Evolutionary conservation across 2,329 filamentous ascomycete species (phyloP).

Genomic region (Capronia epimyces): DNA sequence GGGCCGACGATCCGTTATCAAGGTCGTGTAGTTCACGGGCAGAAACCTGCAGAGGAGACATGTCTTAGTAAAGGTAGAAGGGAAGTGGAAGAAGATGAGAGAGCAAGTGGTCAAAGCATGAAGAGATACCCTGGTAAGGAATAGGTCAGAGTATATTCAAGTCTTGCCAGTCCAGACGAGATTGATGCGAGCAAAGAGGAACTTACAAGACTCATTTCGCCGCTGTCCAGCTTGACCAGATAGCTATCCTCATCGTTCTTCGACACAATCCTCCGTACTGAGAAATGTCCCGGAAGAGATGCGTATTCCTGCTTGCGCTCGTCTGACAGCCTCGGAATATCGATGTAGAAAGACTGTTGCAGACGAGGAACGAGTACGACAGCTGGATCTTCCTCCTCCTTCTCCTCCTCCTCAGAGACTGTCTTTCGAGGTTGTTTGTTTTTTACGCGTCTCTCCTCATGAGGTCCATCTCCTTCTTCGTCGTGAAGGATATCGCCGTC

Average conservation of each 20-base stretch:
- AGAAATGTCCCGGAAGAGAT: constrained; percentile 38
- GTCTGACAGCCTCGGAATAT: constrained; percentile 33
- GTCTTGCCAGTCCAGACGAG: too few relatives aligned
- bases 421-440: neutral
- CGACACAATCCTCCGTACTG: constrained; percentile 32
- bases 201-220: constrained; percentile 36
- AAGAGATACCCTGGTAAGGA: neutral
- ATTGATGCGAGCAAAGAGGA: neutral
- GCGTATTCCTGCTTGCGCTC: constrained; percentile 35
- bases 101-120: neutral
- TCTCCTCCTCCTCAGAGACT: neutral
- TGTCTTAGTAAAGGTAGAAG: neutral
- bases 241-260: constrained; percentile 31
- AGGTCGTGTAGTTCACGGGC: constrained; percentile 13
- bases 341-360: constrained; percentile 28
- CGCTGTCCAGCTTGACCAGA: constrained; percentile 35
- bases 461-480: neutral
- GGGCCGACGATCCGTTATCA: constrained; percentile 11
- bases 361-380: neutral
- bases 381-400: constrained; percentile 1
- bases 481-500: constrained; percentile 18
- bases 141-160: neutral
- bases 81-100: neutral
- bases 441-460: neutral
- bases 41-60: constrained; percentile 16